phyloP scores from a whole-genome alignment of 2,329 filamentous ascomycete genomes.

The Purpureocillium takamizusanense region DNA sequence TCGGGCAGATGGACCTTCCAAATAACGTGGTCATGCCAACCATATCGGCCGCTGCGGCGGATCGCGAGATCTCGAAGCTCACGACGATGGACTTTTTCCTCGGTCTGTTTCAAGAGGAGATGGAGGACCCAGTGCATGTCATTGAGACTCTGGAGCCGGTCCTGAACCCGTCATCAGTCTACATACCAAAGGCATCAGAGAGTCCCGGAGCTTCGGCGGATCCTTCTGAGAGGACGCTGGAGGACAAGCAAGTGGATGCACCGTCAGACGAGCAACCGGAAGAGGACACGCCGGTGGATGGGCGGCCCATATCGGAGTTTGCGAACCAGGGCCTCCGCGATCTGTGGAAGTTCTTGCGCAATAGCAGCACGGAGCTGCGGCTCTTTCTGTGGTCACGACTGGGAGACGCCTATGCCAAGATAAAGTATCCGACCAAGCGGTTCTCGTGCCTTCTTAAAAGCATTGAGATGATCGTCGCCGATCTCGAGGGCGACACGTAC shows the following conservation, averaged over 20 bases:
- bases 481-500: conserved; percentile 54
- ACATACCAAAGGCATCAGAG: no score
- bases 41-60: conserved; percentile 72
- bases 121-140: conserved; percentile 69
- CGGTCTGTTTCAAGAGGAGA: conserved; percentile 76
- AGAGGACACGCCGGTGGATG: conserved; percentile 2
- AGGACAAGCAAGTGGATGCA: no score
- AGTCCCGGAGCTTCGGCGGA: no score
- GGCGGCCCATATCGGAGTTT: conserved; percentile 38
- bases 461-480: conserved; percentile 69
- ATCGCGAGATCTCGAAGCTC: conserved; percentile 83
- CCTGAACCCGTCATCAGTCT: conserved; percentile 61
- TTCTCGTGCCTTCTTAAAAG: conserved; percentile 80
- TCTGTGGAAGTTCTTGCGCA: conserved; percentile 76
- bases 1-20: conserved; percentile 49
- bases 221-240: no score
- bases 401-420: conserved; percentile 78
- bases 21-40: conserved; percentile 89
- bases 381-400: conserved; percentile 85
- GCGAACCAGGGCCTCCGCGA: conserved; percentile 56
- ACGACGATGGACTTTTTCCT: conserved; percentile 97
- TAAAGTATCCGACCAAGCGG: conserved; percentile 79
- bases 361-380: conserved; percentile 72
- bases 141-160: conserved; percentile 93
- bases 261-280: conserved; percentile 7